These are phyloP conservation scores for Pichia insulana DNA, from an alignment of 805 yeast genomes.

Conservation along the genomic window DNA sequence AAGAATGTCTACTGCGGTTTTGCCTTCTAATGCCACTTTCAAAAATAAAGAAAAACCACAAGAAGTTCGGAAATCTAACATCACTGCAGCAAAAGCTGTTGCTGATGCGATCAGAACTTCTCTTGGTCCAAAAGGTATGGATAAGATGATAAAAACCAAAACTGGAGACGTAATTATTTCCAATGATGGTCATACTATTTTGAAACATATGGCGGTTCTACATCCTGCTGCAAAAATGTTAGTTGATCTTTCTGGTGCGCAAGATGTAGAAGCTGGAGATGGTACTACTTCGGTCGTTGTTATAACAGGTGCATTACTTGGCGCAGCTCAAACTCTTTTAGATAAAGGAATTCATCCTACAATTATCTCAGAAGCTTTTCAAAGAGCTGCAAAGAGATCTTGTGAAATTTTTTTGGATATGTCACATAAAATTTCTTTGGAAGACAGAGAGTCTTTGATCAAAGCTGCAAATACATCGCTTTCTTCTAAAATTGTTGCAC, in stretches of 20 bases:
- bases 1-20: slow-evolving; percentile 10
- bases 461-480: slow-evolving; percentile 93
- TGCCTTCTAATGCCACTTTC: slow-evolving; percentile 63
- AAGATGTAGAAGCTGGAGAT: slow-evolving; percentile 99
- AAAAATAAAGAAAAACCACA: slow-evolving; percentile 91
- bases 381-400: slow-evolving; percentile 76
- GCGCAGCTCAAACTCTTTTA: slow-evolving; percentile 88
- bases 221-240: slow-evolving; percentile 98
- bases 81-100: slow-evolving; percentile 88
- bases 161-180: slow-evolving; percentile 89
- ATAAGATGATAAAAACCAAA: slow-evolving; percentile 94
- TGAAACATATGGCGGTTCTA: slow-evolving; percentile 94
- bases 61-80: slow-evolving; percentile 84
- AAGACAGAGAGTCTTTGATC: slow-evolving; percentile 73
- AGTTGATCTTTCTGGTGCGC: slow-evolving; percentile 95
- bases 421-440: slow-evolving; percentile 72
- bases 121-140: slow-evolving; percentile 98
- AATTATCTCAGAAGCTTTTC: slow-evolving; percentile 87
- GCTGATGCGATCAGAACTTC: slow-evolving; percentile 94
- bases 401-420: slow-evolving; percentile 76
- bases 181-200: slow-evolving; percentile 96
- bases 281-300: slow-evolving; percentile 98
- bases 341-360: slow-evolving; percentile 94
- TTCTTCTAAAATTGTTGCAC: slow-evolving; percentile 92
- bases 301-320: slow-evolving; percentile 85